Evolutionary conservation across 2,329 filamentous ascomycete genomes (phyloP).

Genomic region (Plenodomus tracheiphilus): DNA sequence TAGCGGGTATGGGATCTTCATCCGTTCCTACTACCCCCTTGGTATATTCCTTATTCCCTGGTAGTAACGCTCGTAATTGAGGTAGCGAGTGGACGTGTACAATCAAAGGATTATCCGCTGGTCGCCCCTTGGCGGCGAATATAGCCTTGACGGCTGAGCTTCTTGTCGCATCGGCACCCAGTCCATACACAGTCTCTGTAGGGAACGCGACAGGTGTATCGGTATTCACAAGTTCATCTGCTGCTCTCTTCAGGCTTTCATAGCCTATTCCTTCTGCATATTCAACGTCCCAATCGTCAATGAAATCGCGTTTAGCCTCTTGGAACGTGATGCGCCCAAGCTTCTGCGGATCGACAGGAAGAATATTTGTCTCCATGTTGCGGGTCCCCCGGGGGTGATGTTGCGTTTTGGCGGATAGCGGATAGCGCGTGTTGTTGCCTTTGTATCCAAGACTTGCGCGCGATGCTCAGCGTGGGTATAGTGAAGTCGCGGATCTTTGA

Average conservation of each 20-base stretch:
- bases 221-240: conserved; percentile 64
- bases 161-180: conserved; percentile 93
- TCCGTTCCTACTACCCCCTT: conserved; percentile 4
- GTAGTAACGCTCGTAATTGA: conserved; percentile 70
- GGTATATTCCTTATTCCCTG: conserved; percentile 14
- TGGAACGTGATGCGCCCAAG: conserved; percentile 44
- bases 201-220: conserved; percentile 89
- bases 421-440: not conserved
- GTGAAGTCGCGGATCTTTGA: conserved; percentile 12
- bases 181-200: conserved; percentile 95
- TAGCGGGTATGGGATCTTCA: conserved; percentile 63
- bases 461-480: conserved; percentile 31
- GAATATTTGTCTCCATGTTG: conserved; percentile 43
- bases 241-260: conserved; percentile 65
- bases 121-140: conserved; percentile 85
- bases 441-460: no score
- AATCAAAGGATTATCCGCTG: conserved; percentile 93
- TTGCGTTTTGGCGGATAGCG: not conserved
- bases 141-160: conserved; percentile 86
- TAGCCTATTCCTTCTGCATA: conserved; percentile 49
- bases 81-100: conserved; percentile 82
- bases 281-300: conserved; percentile 41
- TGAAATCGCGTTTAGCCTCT: conserved; percentile 34
- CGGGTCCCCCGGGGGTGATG: conserved; percentile 3
- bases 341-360: conserved; percentile 47